Conservation (phyloP, 2,329 filamentous ascomycete species). For the Penicillium sp. region DNA sequence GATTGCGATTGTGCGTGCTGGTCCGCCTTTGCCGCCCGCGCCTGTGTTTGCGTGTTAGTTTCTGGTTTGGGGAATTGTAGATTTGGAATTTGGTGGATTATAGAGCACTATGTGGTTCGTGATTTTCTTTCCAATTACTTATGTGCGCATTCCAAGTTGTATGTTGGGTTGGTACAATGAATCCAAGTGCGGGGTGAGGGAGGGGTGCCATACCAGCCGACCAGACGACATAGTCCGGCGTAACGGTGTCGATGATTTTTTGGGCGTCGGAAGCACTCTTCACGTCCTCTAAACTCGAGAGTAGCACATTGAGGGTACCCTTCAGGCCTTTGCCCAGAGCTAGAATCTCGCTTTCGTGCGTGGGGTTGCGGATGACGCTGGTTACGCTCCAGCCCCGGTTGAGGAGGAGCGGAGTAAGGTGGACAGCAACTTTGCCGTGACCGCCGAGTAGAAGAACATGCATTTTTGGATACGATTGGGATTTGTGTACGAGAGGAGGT, state of each 20-base stretch:
- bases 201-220: conserved; percentile 40
- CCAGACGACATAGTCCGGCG: conserved; percentile 48
- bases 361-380: conserved; percentile 70
- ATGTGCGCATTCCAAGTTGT: not conserved
- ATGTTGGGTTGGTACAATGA: not conserved
- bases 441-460: conserved; percentile 73
- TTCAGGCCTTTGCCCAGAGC: conserved; percentile 56
- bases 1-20: conserved; percentile 50
- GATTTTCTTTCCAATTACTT: not conserved
- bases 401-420: conserved; percentile 73
- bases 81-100: not conserved
- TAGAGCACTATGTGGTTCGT: not conserved
- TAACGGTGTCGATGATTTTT: conserved; percentile 52
- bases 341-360: conserved; percentile 64
- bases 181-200: conserved; percentile 1
- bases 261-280: conserved; percentile 61
- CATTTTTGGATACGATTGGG: conserved; percentile 16
- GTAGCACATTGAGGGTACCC: conserved; percentile 65
- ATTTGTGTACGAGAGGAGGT: not conserved
- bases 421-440: conserved; percentile 73
- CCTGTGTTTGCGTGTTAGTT: conserved; percentile 33
- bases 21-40: conserved; percentile 55
- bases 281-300: conserved; percentile 70
- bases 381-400: conserved; percentile 73
- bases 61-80: not conserved